Evolutionary conservation across 1,139 yeast genomes (phyloP), one percentile per base, ranked within the genome.

Genomic region (Scheffersomyces parashehatae): DNA sequence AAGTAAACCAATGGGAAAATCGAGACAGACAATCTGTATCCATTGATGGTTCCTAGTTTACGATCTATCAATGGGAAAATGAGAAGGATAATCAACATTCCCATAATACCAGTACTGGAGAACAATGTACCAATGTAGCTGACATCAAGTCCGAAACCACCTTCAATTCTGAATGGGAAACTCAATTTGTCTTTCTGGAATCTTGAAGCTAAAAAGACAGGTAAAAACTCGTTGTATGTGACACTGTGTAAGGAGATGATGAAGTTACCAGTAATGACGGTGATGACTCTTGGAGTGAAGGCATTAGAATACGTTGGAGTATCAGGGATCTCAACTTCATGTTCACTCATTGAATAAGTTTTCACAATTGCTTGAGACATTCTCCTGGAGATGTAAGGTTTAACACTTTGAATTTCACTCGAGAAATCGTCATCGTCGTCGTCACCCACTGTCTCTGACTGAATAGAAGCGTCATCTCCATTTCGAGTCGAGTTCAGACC

Each of bases 171-270:
- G 56, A 73, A 71, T 0, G 82, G 82, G 55, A 82, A 80, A 31
- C 61, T 52, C 13, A 81, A 54, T 15, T 59, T 51, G 11, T 57
- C 58, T 1, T 60, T 58, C 32, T 56, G 63, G 38, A 77, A 63
- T 32, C 70, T 65, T n/a, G 81, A 69, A 0, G 86, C 83, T 16
- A 82, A 61, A 45, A 79, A 77, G 4, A 83, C 78, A 9, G 88
- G 87, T 37, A 81, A 61, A 48, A 83, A 79, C 58, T 83, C 87
- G 40, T 71, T 72, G 56, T 69, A 80, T 5, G 79, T 77, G n/a
- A 79, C 66, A n/a, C 70, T 60, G 53, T 80, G 85, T 46, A 80
- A 65, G 8, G 79, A 64, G 45, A 79, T 61, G 41, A 74, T 55
- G 45, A 77, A 69, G 53, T 72, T 73, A 33, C 72, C 68, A 12